A percentile compares a stretch with the other conserved stretches of the same genome.
Evolutionary conservation across 805 yeast species (phyloP).

Genomic region (Wickerhamomyces alni): DNA sequence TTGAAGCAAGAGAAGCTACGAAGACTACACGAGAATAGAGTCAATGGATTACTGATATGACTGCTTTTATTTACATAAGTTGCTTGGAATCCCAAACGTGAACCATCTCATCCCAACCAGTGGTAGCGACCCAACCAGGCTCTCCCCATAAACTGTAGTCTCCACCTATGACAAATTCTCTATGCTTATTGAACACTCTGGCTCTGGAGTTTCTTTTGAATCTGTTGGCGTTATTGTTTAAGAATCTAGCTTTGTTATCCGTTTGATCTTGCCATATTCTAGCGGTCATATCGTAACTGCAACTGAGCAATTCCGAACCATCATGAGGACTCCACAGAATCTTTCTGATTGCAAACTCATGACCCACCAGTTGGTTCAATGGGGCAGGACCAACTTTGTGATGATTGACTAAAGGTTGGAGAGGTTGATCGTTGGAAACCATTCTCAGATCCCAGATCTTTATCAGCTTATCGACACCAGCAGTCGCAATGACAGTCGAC

Average conservation of each 20-base stretch:
- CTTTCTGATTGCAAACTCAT: constrained; percentile 81
- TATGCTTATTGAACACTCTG: constrained; percentile 58
- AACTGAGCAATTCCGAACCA: constrained; percentile 60
- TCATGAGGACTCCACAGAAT: constrained; percentile 88
- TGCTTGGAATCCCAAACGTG: constrained; percentile 77
- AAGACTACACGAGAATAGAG: constrained; percentile 33
- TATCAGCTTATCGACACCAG: constrained; percentile 85
- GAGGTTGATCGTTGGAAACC: constrained; percentile 33
- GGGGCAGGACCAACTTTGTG: constrained; percentile 58
- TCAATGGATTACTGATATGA: constrained; percentile 14
- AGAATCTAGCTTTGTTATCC: constrained; percentile 47
- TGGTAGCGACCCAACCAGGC: constrained; percentile 91
- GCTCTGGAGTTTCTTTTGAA: constrained; percentile 45
- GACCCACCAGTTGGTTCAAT: constrained; percentile 73
- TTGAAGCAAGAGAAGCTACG: constrained; percentile 39
- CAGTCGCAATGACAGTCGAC: constrained; percentile 72
- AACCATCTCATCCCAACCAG: constrained; percentile 96
- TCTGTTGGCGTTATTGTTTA: constrained; percentile 31
- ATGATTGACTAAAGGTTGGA: constrained; percentile 27
- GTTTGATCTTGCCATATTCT: constrained; percentile 78
- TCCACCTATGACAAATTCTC: constrained; percentile 87
- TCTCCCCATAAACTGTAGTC: constrained; percentile 97
- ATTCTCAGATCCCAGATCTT: constrained; percentile 86
- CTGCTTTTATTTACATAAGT: constrained; percentile 10
- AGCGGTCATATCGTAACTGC: constrained; percentile 91